Evolutionary conservation across 192 early-diverging fungal genomes (phyloP).

Genomic region (Helicostylum pulchrum): DNA sequence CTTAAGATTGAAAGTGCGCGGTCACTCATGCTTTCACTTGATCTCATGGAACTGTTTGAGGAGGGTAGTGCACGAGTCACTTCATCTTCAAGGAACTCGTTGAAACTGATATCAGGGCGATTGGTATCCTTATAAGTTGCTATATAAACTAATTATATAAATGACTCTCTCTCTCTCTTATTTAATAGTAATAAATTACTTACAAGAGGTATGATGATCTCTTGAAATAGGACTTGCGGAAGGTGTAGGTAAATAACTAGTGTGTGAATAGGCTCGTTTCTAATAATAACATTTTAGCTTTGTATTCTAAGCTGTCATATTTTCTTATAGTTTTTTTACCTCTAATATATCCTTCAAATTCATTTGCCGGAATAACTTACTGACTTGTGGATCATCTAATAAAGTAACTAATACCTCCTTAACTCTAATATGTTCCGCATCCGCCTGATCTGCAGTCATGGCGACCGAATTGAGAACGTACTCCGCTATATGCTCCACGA

Average conservation of each 20-base stretch:
- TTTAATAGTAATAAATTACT: not conserved
- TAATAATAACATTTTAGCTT: not conserved
- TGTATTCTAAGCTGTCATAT: not conserved
- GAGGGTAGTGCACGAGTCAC: conserved; percentile 3
- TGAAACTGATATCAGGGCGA: not conserved
- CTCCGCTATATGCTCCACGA: conserved; percentile 57
- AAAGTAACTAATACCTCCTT: conserved; percentile 49
- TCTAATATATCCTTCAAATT: conserved; percentile 47
- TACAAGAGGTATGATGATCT: not conserved
- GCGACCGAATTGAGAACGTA: conserved; percentile 51
- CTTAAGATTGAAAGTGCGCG: conserved; percentile 30
- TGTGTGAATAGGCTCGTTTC: not conserved
- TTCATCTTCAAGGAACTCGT: conserved; percentile 9
- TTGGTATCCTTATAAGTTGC: not conserved
- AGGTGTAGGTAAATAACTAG: conserved; percentile 14
- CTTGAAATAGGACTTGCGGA: not conserved
- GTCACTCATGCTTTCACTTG: conserved; percentile 18
- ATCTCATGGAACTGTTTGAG: conserved; percentile 19
- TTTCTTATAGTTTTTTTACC: conserved; percentile 23
- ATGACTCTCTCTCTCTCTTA: not conserved
- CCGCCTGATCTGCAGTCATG: conserved; percentile 45
- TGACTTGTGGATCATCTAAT: conserved; percentile 50
- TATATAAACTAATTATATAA: not conserved
- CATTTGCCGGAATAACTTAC: conserved; percentile 42
- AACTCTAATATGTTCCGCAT: conserved; percentile 46